Evolutionary conservation across 2,329 filamentous ascomycete genomes (phyloP).

Genomic region (Phoma sp.): DNA sequence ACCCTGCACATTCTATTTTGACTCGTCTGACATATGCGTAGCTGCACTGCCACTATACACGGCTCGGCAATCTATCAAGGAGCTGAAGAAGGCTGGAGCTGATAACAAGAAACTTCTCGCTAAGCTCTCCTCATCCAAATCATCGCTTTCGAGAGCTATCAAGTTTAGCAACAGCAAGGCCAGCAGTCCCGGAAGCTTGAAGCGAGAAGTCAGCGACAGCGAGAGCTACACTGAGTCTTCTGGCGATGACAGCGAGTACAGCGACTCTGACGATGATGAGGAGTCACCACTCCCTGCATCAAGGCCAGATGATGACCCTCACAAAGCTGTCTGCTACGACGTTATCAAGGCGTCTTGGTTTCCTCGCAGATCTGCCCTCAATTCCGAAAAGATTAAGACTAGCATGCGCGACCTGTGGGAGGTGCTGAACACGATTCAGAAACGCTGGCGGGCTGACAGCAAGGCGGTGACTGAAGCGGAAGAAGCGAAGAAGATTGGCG

Average conservation of each 20-base stretch:
- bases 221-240: constrained; percentile 57
- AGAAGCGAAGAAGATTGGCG: constrained; percentile 62
- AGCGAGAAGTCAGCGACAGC: constrained; percentile 51
- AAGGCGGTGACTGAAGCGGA: constrained; percentile 65
- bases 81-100: constrained; percentile 53
- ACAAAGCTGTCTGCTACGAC: constrained; percentile 64
- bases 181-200: constrained; percentile 22
- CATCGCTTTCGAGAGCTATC: constrained; percentile 27
- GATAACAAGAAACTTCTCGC: constrained; percentile 51
- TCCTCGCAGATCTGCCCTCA: constrained; percentile 59
- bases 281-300: constrained; percentile 62
- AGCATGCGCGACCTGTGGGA: constrained; percentile 66
- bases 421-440: constrained; percentile 65
- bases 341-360: constrained; percentile 68
- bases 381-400: constrained; percentile 61
- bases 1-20: constrained; percentile 2
- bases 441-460: constrained; percentile 67
- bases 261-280: constrained; percentile 63
- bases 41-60: constrained; percentile 53
- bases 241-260: constrained; percentile 60
- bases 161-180: constrained; percentile 24
- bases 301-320: constrained; percentile 61
- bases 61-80: constrained; percentile 55
- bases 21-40: constrained; percentile 33
- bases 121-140: constrained; percentile 38